Base-by-base conservation (phyloP, 1,139 yeast genomes). In the Komagataea norvegica region DNA sequence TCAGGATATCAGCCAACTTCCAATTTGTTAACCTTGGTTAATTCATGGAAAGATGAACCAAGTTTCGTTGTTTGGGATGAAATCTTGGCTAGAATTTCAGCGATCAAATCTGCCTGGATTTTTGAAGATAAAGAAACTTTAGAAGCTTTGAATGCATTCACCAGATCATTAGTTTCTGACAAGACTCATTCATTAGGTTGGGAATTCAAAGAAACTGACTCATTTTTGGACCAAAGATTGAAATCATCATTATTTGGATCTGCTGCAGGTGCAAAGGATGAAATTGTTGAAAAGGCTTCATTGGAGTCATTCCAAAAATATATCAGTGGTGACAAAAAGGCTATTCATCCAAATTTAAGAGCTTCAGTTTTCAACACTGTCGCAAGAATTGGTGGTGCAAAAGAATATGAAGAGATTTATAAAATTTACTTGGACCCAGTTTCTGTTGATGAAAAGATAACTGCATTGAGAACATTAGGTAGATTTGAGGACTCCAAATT, bases 341-440 rank as follows among this genome's bases (percentile, higher is more conserved):
- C 91, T 15, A 70, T 89, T 47, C 82, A 87, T 62, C 93, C 96
- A 49, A 82, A 88, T 64, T 65, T 89, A 54, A 79, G 88, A 63
- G 74, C 74, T 7, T 59, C 85, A 10, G 78, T 91, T 31, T 89
- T 85, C 62, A 65, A 63, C 38, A 64, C 77, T 16, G 85, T 76
- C 51, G 89, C 95, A 34, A 70, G 73, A 54, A 60, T 64, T 39
- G 96, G 94, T 45, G 79, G 77, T 43, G 70, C 60, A 41, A 63
- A 70, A 31, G 77, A 78, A 45, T 87, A 76, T 62, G 80, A 86
- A 33, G 72, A 75, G 49, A 62, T 89, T 41, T 69, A 73, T 48
- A 57, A 70, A 25, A 74, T 87, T 49, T 86, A 84, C 70, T 66
- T 70, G 47, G 72, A 75, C 46, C 83, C 94, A 36, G 63, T 66